phyloP scores from a whole-genome alignment of 441 rosid genomes.

The Pelargonium australe region DNA sequence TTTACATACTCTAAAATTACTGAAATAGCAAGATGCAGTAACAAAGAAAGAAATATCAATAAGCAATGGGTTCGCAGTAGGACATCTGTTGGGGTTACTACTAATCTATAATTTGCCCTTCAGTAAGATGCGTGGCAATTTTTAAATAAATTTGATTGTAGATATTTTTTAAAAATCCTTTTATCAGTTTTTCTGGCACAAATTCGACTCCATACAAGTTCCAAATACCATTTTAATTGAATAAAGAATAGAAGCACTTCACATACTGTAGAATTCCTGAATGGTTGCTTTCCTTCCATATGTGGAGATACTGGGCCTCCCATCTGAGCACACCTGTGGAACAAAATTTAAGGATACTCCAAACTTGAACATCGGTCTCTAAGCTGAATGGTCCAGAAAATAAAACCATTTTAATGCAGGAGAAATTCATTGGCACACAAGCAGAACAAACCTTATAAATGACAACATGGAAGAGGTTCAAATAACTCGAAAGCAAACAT shows the following conservation, averaged over 20 bases:
- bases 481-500: slow-evolving; percentile 35
- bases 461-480: slow-evolving; percentile 43
- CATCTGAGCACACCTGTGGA: slow-evolving; percentile 42
- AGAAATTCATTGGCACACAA: not conserved
- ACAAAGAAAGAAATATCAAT: too few relatives aligned
- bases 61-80: too few relatives aligned
- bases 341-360: not conserved
- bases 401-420: not conserved
- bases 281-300: slow-evolving; percentile 35
- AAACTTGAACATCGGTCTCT: not conserved
- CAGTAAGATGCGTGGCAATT: too few relatives aligned
- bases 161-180: too few relatives aligned
- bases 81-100: too few relatives aligned
- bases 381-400: not conserved
- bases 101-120: too few relatives aligned
- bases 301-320: slow-evolving; percentile 34
- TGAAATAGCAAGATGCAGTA: too few relatives aligned
- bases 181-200: too few relatives aligned
- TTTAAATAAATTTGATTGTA: too few relatives aligned
- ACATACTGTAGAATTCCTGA: slow-evolving; percentile 35
- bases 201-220: too few relatives aligned
- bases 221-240: too few relatives aligned
- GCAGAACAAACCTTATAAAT: slow-evolving; percentile 37
- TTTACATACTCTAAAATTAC: too few relatives aligned
- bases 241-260: slow-evolving; percentile 4